Evolutionary conservation across 345 rosid genomes (phyloP), one percentile per base, ranked within the genome.

Genomic region (Hibiscus mutabilis): DNA sequence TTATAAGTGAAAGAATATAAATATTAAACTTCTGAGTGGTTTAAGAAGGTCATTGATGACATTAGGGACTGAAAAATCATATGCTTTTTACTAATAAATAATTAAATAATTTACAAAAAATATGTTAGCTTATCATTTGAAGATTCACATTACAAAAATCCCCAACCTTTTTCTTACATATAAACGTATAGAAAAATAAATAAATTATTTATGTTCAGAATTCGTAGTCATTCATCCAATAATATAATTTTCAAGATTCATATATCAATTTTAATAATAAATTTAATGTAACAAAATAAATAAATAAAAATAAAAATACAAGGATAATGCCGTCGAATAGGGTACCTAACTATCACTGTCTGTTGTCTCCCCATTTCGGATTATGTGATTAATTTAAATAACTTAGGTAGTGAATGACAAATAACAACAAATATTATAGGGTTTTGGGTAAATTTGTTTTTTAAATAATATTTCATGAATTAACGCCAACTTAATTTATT

Each of bases 1-100:
- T 55, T 25, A 47, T 66, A 24, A 66, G 57, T 47, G 40, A 25
- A 47, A 24, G 13, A 66, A 66, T 66, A 64, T 66, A 31, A 46
- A 24, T 15, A 66, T 8, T 25, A 24, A 47, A 0, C 6, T 22
- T 12, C 2, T 24, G 3, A 14, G 6, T 46, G 56, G 37, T 15
- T 42, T 21, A 21, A 14, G 51, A 21, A 14, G 51, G n/a, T 62
- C 66, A 63, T 63, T 31, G 29, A 64, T 21, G 68, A 42, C 68
- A 64, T 21, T 64, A 6, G 68, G 12, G n/a, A 42, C 52, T 42
- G 16, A 25, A 59, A 25, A 40, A 37, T 21, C 0, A 21, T 12
- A 64, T 64, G 18, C 31, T 18, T 37, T 37, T 12, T 19, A 15
- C 16, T 3, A 46, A 46, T 0, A 4, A 3, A 46, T 11, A 31